These are phyloP conservation scores for Hygrophila difformis DNA, from an alignment of 257 asterid genomes.

Conservation along the genomic window DNA sequence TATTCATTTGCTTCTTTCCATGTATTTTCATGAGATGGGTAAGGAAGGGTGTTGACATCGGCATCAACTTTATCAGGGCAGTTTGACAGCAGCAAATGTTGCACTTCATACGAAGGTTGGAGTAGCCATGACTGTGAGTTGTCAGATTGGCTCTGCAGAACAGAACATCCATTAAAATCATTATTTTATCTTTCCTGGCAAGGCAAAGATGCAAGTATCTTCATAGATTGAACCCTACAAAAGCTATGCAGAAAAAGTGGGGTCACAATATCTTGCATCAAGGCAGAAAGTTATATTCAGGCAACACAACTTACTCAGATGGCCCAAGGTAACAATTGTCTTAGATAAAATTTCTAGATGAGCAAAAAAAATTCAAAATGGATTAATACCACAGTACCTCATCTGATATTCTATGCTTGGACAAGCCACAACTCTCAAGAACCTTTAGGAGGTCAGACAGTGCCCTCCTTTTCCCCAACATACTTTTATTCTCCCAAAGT, in stretches of 20 bases:
- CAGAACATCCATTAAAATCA: slow-evolving; percentile 8
- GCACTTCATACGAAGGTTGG: slow-evolving; percentile 78
- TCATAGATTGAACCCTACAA: not conserved
- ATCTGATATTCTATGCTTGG: slow-evolving; percentile 46
- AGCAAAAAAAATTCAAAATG: too few species aligned
- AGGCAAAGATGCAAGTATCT: not conserved
- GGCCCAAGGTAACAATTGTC: too few species aligned
- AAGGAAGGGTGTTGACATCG: slow-evolving; percentile 19
- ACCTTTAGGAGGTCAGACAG: slow-evolving; percentile 62
- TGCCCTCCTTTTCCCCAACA: slow-evolving; percentile 52
- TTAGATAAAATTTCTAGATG: too few species aligned
- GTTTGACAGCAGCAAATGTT: slow-evolving; percentile 46
- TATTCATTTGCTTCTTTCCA: slow-evolving; percentile 64
- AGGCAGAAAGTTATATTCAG: too few species aligned
- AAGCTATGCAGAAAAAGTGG: not conserved
- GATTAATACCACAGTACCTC: slow-evolving; percentile 74
- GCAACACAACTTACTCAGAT: too few species aligned
- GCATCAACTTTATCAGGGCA: slow-evolving; percentile 17
- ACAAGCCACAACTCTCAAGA: slow-evolving; percentile 66
- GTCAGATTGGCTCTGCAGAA: slow-evolving; percentile 31
- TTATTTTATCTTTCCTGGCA: not conserved
- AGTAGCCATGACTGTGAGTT: slow-evolving; percentile 56
- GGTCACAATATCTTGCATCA: too few species aligned
- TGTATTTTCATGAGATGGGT: slow-evolving; percentile 27
- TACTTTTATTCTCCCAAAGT: slow-evolving; percentile 65